Evolutionary conservation across 106 monocot genomes (phyloP), one percentile per base, ranked within the genome.

Genomic region (Phalaenopsis equestris): DNA sequence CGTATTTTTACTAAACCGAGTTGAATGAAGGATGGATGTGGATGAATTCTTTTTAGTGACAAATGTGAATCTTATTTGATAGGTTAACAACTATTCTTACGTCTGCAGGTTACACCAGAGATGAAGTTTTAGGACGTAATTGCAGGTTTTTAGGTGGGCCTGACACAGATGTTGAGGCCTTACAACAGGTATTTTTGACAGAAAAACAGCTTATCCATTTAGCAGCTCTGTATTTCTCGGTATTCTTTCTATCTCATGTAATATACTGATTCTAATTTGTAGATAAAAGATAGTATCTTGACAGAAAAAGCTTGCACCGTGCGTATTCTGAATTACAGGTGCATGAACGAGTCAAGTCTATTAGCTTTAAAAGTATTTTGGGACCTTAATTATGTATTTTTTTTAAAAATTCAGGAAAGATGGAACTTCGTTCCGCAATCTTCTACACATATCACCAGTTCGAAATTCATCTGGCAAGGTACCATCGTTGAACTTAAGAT

Each of bases 401-500:
- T 68, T 14, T 3, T 42, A 76, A 55, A 79, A 81, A 75, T 84
- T 79, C 84, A 99, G 98, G 89, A 94, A 95, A 87, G 94, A 93
- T 83, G 89, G 87, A 82, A 91, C 88, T 72, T 85, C 88, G 18
- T 99, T 99, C 76, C 87, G 94, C 92, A 95, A 99, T 82, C 85
- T 80, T 81, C 89, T 99, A 55, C 88, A 93, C 47, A 82, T 93
- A 73, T 89, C 94, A 68, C 93, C 98, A 46, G 88, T 94, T 36
- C 85, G 94, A 67, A 93, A 93, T 87, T 89, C 94, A 80, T 84
- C 88, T 61, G 98, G 98, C 78, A 99, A 99, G 98, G 94, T 99
- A 2, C 56, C 72, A 11, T 42, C 46, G 12, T 48, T 42, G 72
- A 46, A 77, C 68, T 70, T 7, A 81, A 58, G 15, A 76, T 42